Base-by-base conservation (phyloP, 345 rosid genomes). In the Rhizophora apiculata region DNA sequence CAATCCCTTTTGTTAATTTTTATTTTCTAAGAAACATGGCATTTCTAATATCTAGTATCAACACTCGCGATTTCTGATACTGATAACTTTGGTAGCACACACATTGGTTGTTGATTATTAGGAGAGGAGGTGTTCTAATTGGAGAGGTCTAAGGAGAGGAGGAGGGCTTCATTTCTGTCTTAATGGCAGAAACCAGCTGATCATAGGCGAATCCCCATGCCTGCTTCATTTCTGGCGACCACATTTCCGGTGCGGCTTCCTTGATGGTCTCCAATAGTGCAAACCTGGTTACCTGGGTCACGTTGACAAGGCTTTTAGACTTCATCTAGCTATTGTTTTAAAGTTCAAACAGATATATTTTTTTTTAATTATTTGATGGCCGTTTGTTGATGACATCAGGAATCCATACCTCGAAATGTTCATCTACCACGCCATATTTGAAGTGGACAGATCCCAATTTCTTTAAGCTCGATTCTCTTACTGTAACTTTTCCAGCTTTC, bases 161-260 rank as follows among this genome's bases (percentile, higher is more conserved):
- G 31, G 67, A 63, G 18, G 82, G 83, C 64, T 86, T 88, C 96
- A 90, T 90, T 75, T 87, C 85, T 11, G 80, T 26, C 75, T 86
- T 85, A 55, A 89, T 86, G 34, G 97, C 90, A 36, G 86, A 84
- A 62, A 79, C 90, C 76, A 90, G 68, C 22, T 82, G 85, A 74
- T 93, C 97, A 76, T 89, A 93, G 58, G 96, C 93, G 71, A 85
- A 81, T 62, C 82, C 92, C 91, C 97, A 89, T 20, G 97, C 96
- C 46, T 66, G 72, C 80, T 90, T 90, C 97, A 89, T 86, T 67
- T 88, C 91, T 20, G 85, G 74, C 24, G 93, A 88, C 96, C 96
- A 87, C 87, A 90, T 88, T 77, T 93, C 96, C 7, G 87, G 86
- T 15, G 89, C 87, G 8, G 90, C 98, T 43, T 87, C 97, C 59